Evolutionary conservation across 2,329 filamentous ascomycete genomes (phyloP).

Genomic region (Sclerotinia trifoliorum): DNA sequence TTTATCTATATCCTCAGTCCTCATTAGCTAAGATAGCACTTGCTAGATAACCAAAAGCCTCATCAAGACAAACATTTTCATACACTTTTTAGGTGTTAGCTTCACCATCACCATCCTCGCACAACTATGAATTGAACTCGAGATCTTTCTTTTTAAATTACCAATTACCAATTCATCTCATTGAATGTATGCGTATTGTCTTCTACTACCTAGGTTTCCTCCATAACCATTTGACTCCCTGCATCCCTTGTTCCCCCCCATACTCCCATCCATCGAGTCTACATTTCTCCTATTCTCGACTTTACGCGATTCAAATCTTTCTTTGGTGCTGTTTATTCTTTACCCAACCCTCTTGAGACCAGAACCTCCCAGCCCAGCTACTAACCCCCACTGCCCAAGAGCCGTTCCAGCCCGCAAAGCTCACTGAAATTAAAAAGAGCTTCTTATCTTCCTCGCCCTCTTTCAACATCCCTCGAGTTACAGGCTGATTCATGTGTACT

Average conservation of each 20-base stretch:
- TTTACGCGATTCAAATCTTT: neutral
- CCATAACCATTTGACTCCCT: neutral
- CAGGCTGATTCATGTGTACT: slow-evolving; percentile 8
- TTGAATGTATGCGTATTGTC: slow-evolving; percentile 10
- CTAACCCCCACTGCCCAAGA: neutral
- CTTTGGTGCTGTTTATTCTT: neutral
- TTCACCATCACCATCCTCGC: too few species aligned
- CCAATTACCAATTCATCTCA: neutral
- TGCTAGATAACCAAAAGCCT: too few species aligned
- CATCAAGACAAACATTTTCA: too few species aligned
- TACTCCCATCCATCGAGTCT: neutral
- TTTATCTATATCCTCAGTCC: too few species aligned
- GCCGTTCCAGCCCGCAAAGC: neutral
- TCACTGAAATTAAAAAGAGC: slow-evolving; percentile 1
- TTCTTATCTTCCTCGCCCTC: neutral
- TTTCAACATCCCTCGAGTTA: neutral
- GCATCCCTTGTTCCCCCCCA: neutral
- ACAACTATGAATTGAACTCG: too few species aligned
- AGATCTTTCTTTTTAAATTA: neutral
- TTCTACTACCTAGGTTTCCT: neutral
- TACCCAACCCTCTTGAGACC: neutral
- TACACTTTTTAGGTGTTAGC: too few species aligned
- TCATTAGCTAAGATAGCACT: too few species aligned
- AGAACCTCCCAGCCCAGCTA: neutral
- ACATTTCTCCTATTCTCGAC: neutral